phyloP scores from a whole-genome alignment of 805 yeast species.

The Nakazawaea laoshanensis region DNA sequence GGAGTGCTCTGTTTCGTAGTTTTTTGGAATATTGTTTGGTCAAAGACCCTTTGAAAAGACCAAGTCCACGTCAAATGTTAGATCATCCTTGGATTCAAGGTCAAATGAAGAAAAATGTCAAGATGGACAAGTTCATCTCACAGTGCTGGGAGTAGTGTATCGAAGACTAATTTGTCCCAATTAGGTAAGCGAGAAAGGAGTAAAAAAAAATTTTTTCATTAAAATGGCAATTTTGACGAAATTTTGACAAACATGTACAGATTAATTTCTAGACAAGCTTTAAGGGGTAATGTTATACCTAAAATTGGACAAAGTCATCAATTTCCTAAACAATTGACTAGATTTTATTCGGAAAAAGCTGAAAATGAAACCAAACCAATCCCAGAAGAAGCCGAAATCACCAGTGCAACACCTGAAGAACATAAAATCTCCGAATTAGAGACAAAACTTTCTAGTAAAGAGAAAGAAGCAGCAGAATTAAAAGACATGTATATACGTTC shows the following conservation, averaged over 20 bases:
- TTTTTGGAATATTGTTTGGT: slow-evolving; percentile 75
- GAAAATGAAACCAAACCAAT: slow-evolving; percentile 12
- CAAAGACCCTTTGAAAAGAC: slow-evolving; percentile 72
- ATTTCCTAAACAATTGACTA: no score
- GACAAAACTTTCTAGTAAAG: slow-evolving; percentile 49
- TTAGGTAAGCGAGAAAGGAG: no score
- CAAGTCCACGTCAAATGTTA: slow-evolving; percentile 90
- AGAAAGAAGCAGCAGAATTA: slow-evolving; percentile 69
- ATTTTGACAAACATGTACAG: no score
- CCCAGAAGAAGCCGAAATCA: slow-evolving; percentile 15
- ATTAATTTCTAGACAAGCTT: no score
- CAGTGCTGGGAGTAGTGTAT: slow-evolving; percentile 65
- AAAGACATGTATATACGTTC: slow-evolving; percentile 79
- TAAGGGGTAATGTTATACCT: no score
- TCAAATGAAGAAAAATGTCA: slow-evolving; percentile 62
- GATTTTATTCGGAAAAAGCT: slow-evolving; percentile 20
- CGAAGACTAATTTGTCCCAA: no score
- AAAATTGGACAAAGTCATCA: no score
- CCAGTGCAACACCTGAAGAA: slow-evolving; percentile 14
- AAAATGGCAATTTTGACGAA: no score
- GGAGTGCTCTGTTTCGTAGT: slow-evolving; percentile 80
- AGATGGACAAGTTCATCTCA: slow-evolving; percentile 79
- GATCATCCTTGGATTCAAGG: slow-evolving; percentile 89
- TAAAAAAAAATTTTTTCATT: no score
- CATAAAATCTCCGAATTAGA: slow-evolving; percentile 32